Evolutionary conservation across 176 grass and related monocot genomes (phyloP).

Genomic region (Coix lacrymajobi): DNA sequence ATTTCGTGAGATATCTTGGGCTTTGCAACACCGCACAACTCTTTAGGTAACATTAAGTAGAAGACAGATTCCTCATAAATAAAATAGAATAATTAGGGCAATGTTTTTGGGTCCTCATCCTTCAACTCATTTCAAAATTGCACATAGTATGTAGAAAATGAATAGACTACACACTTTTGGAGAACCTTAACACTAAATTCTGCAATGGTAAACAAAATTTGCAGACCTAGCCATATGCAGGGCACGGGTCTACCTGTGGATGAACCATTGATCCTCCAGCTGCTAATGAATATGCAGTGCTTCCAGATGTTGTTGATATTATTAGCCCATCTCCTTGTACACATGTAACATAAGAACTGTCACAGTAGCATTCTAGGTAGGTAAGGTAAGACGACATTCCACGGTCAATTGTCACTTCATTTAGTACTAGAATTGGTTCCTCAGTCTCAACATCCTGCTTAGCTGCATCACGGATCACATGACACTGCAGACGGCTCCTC

Average conservation of each 20-base stretch:
- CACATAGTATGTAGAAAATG: not conserved
- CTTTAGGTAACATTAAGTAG: not conserved
- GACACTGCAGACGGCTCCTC: slow-evolving; percentile 78
- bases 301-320: slow-evolving; percentile 92
- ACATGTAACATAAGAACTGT: slow-evolving; percentile 90
- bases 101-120: not conserved
- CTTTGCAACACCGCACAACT: not conserved
- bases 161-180: not conserved
- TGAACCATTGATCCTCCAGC: slow-evolving; percentile 99
- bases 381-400: slow-evolving; percentile 98
- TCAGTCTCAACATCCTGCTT: slow-evolving; percentile 86
- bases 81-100: not conserved
- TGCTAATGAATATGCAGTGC: slow-evolving; percentile 90
- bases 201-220: slow-evolving; percentile 3
- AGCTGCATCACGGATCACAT: slow-evolving; percentile 79
- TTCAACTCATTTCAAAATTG: not conserved
- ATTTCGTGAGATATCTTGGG: slow-evolving; percentile 6
- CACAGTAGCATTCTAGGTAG: slow-evolving; percentile 84
- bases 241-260: slow-evolving; percentile 11
- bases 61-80: not conserved
- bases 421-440: slow-evolving; percentile 84
- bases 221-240: not conserved
- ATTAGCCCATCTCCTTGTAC: slow-evolving; percentile 96
- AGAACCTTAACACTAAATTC: not conserved
- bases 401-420: slow-evolving; percentile 88